These are phyloP conservation scores for Scalesia atractyloides DNA, from an alignment of 129 eudicot species.

Conservation along the genomic window DNA sequence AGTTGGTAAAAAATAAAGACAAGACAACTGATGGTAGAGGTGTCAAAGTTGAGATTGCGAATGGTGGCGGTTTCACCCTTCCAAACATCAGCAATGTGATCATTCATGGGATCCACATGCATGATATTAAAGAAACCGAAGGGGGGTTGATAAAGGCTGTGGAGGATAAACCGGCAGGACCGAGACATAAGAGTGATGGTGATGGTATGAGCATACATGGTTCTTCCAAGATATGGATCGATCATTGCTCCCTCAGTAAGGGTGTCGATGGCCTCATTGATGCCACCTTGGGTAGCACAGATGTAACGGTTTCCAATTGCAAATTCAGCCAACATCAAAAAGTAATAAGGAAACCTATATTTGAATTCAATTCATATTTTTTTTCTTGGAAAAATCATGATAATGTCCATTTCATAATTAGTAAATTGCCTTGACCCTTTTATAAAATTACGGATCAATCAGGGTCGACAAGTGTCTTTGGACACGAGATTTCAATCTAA, in stretches of 20 bases:
- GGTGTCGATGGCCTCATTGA: conserved; percentile 67
- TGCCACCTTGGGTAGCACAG: conserved; percentile 60
- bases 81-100: conserved; percentile 52
- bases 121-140: conserved; percentile 34
- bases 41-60: conserved; percentile 49
- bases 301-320: conserved; percentile 68
- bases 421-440: no score
- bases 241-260: conserved; percentile 52
- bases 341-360: conserved; percentile 23
- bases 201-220: conserved; percentile 50
- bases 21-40: conserved; percentile 86
- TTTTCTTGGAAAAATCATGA: no score
- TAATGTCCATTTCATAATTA: no score
- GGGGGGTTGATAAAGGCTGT: conserved; percentile 33
- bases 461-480: no score
- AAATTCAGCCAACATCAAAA: conserved; percentile 58
- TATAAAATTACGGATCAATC: no score
- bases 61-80: conserved; percentile 61
- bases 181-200: conserved; percentile 46
- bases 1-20: conserved; percentile 44
- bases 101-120: conserved; percentile 56
- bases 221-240: conserved; percentile 60
- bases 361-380: no score
- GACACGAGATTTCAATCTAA: no score
- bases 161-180: conserved; percentile 34